Base-by-base conservation (phyloP, 768 basidiomycete genomes). In the Solioccasus polychromus region DNA sequence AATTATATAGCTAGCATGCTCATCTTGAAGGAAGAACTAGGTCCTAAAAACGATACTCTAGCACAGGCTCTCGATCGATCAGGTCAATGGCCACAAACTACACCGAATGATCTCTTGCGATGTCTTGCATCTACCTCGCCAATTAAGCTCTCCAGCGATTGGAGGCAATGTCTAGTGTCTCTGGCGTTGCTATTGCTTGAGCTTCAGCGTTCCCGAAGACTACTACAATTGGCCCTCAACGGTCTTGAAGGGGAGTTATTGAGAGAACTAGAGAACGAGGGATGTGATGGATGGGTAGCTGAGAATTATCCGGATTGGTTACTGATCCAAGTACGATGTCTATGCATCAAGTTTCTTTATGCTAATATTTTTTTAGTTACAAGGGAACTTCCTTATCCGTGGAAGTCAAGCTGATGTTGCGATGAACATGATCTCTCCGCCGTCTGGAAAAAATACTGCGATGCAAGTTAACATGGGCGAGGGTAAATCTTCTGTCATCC, bases 391-490 rank as follows among this genome's bases (percentile, higher is more conserved):
- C 12, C 15, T 34, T 17, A 34, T 34, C 18, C 32, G 32, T n/a
- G n/a, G 12, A 11, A 34, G 7, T 34, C 32, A 34, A 10, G 32
- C 32, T 6, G 32, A 34, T 12, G 32, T 18, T 34, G 32, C 17
- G 10, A 34, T 34, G 70, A 76, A 74, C 39, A 77, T 77, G 77
- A 71, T 74, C 10, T 36, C 52, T 1, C 74, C 77, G 0, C 46
- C 41, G 3, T 63, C 55, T 1, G 34, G 41, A 8, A 12, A 51
- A 23, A 78, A 71, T 39, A 68, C 69, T 0, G 51, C 64, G 15
- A 34, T 34, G 32, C 32, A 34, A 34, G 32, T 34, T 6, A 34
- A 34, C 32, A 34, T 34, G 17, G 32, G 32, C 15, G 17, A 34
- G 10, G 32, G 32, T 6, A 34, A 34, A 34, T 34, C 32, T 6